These are phyloP conservation scores for Micromonas commoda DNA, from an alignment of 139 green algal genomes.

Conservation along the genomic window DNA sequence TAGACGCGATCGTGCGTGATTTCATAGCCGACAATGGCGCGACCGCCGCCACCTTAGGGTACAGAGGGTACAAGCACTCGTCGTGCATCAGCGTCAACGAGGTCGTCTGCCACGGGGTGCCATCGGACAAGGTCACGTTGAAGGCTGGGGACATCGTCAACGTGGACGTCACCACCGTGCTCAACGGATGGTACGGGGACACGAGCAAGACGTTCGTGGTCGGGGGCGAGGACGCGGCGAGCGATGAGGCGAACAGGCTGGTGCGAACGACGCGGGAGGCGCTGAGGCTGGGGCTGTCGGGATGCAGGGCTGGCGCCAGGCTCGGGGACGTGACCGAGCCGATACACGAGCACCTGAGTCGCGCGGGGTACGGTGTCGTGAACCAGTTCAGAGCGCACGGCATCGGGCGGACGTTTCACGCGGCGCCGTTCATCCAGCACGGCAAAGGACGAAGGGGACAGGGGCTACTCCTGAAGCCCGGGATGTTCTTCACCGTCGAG, in stretches of 20 bases:
- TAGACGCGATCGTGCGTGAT: slow-evolving; percentile 86
- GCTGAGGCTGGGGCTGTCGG: slow-evolving; percentile 58
- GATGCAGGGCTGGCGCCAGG: slow-evolving; percentile 61
- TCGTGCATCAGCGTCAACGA: slow-evolving; percentile 98
- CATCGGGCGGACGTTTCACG: slow-evolving; percentile 88
- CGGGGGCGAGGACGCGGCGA: slow-evolving; percentile 61
- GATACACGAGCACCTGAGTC: slow-evolving; percentile 33
- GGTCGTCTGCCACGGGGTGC: slow-evolving; percentile 92
- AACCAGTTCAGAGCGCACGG: slow-evolving; percentile 75
- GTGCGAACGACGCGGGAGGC: slow-evolving; percentile 67
- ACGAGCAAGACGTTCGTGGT: slow-evolving; percentile 66
- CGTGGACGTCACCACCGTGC: slow-evolving; percentile 93
- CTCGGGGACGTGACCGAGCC: slow-evolving; percentile 60
- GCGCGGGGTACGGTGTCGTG: slow-evolving; percentile 64
- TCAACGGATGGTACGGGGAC: slow-evolving; percentile 93
- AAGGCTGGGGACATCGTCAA: slow-evolving; percentile 89
- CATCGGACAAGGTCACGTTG: slow-evolving; percentile 54
- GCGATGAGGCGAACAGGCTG: slow-evolving; percentile 56
- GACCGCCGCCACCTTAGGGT: slow-evolving; percentile 84
- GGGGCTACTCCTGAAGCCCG: slow-evolving; percentile 49
- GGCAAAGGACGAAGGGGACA: slow-evolving; percentile 31
- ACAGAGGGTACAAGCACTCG: slow-evolving; percentile 89
- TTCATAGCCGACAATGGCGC: slow-evolving; percentile 63
- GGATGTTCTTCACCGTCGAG: slow-evolving; percentile 97
- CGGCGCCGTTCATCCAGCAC: slow-evolving; percentile 72